A percentile compares a stretch with the other conserved stretches of the same genome.
Evolutionary conservation across 2,329 filamentous ascomycete species (phyloP).

Genomic region (Penicillium glabrum): DNA sequence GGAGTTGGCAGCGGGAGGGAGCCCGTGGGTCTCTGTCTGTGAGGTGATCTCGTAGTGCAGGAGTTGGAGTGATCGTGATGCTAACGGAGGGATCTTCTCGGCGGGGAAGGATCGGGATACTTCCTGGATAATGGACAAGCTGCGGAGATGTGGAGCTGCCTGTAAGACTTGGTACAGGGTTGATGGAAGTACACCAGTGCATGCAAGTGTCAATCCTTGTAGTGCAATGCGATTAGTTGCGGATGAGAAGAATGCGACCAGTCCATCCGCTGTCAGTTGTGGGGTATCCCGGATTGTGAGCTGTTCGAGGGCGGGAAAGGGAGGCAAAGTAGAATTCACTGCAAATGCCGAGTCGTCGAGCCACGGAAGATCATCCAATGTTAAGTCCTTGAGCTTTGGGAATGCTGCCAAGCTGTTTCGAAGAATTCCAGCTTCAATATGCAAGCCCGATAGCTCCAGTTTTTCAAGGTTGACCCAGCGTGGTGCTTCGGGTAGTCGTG

Average conservation of each 20-base stretch:
- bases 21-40: slow-evolving; percentile 56
- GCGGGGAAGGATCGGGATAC: slow-evolving; percentile 59
- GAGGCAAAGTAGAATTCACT: slow-evolving; percentile 63
- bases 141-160: slow-evolving; percentile 41
- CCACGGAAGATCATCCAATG: slow-evolving; percentile 67
- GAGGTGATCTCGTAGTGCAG: slow-evolving; percentile 80
- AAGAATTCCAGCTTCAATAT: slow-evolving; percentile 48
- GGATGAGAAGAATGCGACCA: slow-evolving; percentile 66
- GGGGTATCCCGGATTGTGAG: slow-evolving; percentile 72
- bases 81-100: slow-evolving; percentile 60
- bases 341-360: slow-evolving; percentile 78
- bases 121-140: slow-evolving; percentile 56
- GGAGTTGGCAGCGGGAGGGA: slow-evolving; percentile 52
- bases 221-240: slow-evolving; percentile 62
- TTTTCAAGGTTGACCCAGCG: slow-evolving; percentile 44
- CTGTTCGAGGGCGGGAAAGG: slow-evolving; percentile 72
- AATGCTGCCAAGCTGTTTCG: slow-evolving; percentile 70
- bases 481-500: slow-evolving; percentile 61
- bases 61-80: slow-evolving; percentile 67
- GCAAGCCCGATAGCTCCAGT: slow-evolving; percentile 39
- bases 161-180: slow-evolving; percentile 45
- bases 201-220: slow-evolving; percentile 66
- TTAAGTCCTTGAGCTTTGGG: slow-evolving; percentile 68
- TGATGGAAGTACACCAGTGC: slow-evolving; percentile 63
- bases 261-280: slow-evolving; percentile 68